Conservation (phyloP, 768 basidiomycete genomes). For the Kwoniella dendrophila region DNA sequence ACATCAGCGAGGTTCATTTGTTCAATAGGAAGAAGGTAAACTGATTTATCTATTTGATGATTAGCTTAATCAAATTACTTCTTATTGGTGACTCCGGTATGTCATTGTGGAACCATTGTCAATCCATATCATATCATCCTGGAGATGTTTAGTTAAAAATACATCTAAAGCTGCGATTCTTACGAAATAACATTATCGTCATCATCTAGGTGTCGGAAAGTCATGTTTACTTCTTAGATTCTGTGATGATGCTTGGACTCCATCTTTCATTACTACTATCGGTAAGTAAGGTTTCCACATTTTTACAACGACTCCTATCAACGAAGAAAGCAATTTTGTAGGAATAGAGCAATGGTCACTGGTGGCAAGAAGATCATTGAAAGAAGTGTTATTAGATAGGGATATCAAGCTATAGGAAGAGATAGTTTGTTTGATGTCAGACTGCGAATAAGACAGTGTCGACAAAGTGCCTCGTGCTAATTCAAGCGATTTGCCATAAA, state of each 20-base stretch:
- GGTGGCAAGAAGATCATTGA: background rate
- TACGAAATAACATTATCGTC: constrained; percentile 40
- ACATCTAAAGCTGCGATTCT: background rate
- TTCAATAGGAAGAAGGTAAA: background rate
- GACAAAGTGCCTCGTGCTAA: too few relatives aligned
- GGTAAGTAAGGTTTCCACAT: constrained; percentile 58
- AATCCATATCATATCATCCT: background rate
- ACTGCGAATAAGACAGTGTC: too few relatives aligned
- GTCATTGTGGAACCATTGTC: constrained; percentile 11
- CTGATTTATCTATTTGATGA: background rate
- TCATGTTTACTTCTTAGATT: constrained; percentile 69
- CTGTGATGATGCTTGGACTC: constrained; percentile 99
- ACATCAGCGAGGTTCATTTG: too few relatives aligned
- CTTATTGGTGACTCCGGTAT: constrained; percentile 94
- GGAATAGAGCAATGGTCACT: too few relatives aligned
- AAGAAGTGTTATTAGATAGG: too few relatives aligned
- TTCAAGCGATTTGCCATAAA: background rate
- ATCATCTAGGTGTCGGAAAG: constrained; percentile 78
- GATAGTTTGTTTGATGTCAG: too few relatives aligned
- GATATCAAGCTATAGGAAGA: too few relatives aligned
- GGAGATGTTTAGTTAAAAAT: too few relatives aligned
- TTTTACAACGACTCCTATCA: too few relatives aligned
- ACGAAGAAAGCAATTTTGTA: too few relatives aligned
- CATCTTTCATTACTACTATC: constrained; percentile 98
- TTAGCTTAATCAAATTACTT: constrained; percentile 66